Percentiles rank a stretch among this genome's conserved stretches.
Evolutionary conservation across 345 rosid genomes (phyloP).

Genomic region (Erucastrum elatum): DNA sequence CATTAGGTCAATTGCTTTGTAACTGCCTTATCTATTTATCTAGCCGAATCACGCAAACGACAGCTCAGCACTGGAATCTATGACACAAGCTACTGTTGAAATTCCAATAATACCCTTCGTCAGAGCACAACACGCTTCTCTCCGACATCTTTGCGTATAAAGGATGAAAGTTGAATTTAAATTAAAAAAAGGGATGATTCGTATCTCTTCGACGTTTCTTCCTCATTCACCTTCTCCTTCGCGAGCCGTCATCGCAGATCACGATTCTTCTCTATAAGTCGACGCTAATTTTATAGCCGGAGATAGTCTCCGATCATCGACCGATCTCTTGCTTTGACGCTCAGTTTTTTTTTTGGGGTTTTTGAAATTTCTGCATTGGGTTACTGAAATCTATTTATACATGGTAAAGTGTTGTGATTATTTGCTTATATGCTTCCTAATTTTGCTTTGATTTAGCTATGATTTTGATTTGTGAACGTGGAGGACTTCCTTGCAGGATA

Average conservation of each 20-base stretch:
- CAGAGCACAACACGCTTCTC: background rate
- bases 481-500: constrained; percentile 35
- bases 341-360: background rate
- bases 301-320: constrained; percentile 8
- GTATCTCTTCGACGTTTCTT: constrained; percentile 22
- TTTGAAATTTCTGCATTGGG: background rate
- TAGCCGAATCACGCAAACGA: constrained; percentile 23
- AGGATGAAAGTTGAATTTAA: constrained; percentile 18
- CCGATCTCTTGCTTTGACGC: background rate
- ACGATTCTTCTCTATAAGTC: background rate
- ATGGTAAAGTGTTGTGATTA: background rate
- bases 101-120: constrained; percentile 16
- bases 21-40: constrained; percentile 15
- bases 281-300: background rate
- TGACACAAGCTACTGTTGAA: background rate
- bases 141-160: constrained; percentile 14
- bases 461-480: background rate
- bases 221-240: background rate
- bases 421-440: background rate
- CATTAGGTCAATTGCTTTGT: background rate
- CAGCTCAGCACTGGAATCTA: constrained; percentile 29
- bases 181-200: background rate
- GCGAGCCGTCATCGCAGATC: constrained; percentile 15
- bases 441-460: constrained; percentile 8
- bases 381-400: background rate